These are phyloP conservation scores for Rhodomyrtus tomentosa DNA, from an alignment of 345 rosid genomes.

Conservation along the genomic window DNA sequence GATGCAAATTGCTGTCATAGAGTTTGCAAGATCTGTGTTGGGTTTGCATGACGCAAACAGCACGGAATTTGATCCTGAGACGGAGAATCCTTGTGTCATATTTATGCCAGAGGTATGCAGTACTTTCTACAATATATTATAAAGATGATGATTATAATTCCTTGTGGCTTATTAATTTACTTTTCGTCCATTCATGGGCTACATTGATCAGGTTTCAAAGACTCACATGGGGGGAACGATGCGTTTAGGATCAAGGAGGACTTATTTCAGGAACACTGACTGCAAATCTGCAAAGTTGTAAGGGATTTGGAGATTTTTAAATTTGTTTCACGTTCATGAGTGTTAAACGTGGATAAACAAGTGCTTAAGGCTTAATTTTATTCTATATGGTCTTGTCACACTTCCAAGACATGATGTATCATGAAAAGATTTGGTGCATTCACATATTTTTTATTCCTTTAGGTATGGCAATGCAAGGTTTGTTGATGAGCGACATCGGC, in stretches of 20 bases:
- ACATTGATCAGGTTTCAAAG: constrained; percentile 53
- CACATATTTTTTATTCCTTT: not conserved
- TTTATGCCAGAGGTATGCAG: constrained; percentile 85
- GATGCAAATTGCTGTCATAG: constrained; percentile 94
- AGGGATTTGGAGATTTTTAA: constrained; percentile 4
- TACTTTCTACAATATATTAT: not conserved
- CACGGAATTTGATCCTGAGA: constrained; percentile 72
- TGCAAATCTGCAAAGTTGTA: constrained; percentile 78
- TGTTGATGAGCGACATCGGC: constrained; percentile 88
- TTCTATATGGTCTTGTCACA: not conserved
- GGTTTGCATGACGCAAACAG: constrained; percentile 75
- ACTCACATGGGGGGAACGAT: constrained; percentile 95
- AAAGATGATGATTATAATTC: not conserved
- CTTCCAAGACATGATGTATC: not conserved
- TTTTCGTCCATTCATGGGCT: not conserved
- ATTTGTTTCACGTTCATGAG: not conserved
- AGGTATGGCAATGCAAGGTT: constrained; percentile 64
- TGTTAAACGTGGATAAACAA: not conserved
- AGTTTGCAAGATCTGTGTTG: constrained; percentile 69
- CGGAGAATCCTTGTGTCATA: constrained; percentile 70
- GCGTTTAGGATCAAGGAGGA: constrained; percentile 87
- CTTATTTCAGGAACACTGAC: constrained; percentile 49
- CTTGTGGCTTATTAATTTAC: not conserved
- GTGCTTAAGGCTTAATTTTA: not conserved
- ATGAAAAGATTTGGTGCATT: not conserved